Evolutionary conservation across 2,329 filamentous ascomycete species (phyloP).

Genomic region (Exophiala phaeomuriformis): DNA sequence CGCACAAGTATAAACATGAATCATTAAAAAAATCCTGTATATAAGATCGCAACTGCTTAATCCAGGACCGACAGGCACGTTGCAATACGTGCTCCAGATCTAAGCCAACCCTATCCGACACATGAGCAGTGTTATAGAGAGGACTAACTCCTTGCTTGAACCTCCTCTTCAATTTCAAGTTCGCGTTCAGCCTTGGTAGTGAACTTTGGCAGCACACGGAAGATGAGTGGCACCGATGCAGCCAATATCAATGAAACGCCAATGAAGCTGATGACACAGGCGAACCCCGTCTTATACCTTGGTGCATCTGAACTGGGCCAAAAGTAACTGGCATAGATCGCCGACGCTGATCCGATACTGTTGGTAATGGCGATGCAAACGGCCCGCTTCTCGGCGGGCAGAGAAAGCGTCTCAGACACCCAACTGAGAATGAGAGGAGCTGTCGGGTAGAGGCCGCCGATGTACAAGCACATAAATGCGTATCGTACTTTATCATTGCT

Average conservation of each 20-base stretch:
- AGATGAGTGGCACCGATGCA: neutral
- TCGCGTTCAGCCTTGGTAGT: constrained; percentile 3
- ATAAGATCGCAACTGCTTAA: no score
- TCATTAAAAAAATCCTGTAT: no score
- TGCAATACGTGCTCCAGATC: no score
- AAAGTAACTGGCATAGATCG: constrained; percentile 63
- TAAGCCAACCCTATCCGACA: no score
- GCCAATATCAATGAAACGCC: neutral
- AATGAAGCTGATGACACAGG: constrained; percentile 2
- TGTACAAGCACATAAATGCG: constrained; percentile 52
- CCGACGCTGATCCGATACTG: constrained; percentile 59
- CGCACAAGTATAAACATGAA: no score
- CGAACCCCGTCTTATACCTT: constrained; percentile 28
- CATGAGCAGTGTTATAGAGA: no score
- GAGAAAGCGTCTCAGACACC: constrained; percentile 68
- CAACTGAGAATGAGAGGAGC: constrained; percentile 58
- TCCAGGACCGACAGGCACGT: no score
- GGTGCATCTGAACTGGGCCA: constrained; percentile 45
- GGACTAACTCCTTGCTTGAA: no score
- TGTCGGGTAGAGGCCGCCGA: constrained; percentile 27
- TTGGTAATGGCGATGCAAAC: constrained; percentile 70
- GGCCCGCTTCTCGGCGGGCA: constrained; percentile 66
- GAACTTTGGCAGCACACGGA: neutral
- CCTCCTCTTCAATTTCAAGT: neutral
- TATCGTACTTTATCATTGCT: constrained; percentile 55